Conservation (phyloP, 177 flowering plant species). For the Telopea speciosissima region DNA sequence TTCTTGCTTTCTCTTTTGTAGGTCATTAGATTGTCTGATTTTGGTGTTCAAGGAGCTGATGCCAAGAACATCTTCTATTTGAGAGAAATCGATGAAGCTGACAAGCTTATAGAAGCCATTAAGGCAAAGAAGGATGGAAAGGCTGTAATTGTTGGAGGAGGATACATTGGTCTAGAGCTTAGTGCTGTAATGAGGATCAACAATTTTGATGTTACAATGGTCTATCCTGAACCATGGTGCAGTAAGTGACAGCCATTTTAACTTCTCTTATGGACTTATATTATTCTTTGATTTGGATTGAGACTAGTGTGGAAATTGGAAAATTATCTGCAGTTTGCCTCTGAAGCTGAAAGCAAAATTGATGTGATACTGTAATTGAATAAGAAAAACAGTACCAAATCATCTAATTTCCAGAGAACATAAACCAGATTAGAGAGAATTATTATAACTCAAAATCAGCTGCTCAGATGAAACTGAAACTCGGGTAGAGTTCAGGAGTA, state of each 20-base stretch:
- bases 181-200: constrained; percentile 70
- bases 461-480: too few relatives aligned
- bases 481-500: too few relatives aligned
- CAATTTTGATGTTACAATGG: constrained; percentile 74
- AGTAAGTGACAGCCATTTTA: constrained; percentile 50
- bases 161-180: constrained; percentile 89
- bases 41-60: constrained; percentile 87
- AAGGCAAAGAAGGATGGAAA: constrained; percentile 70
- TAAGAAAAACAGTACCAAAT: too few relatives aligned
- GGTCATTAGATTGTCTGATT: constrained; percentile 78
- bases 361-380: too few relatives aligned
- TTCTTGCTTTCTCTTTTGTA: constrained; percentile 18
- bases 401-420: too few relatives aligned
- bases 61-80: constrained; percentile 76
- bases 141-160: constrained; percentile 91
- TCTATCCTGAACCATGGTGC: constrained; percentile 96
- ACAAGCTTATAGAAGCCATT: constrained; percentile 65
- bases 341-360: too few relatives aligned
- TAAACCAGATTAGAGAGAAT: too few relatives aligned
- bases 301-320: too few relatives aligned
- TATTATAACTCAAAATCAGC: too few relatives aligned
- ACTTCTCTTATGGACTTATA: not conserved
- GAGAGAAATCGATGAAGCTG: constrained; percentile 93
- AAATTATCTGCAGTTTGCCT: too few relatives aligned
- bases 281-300: too few relatives aligned